Base-by-base conservation (phyloP, 2,329 filamentous ascomycete genomes). In the Apiospora saccharicola region DNA sequence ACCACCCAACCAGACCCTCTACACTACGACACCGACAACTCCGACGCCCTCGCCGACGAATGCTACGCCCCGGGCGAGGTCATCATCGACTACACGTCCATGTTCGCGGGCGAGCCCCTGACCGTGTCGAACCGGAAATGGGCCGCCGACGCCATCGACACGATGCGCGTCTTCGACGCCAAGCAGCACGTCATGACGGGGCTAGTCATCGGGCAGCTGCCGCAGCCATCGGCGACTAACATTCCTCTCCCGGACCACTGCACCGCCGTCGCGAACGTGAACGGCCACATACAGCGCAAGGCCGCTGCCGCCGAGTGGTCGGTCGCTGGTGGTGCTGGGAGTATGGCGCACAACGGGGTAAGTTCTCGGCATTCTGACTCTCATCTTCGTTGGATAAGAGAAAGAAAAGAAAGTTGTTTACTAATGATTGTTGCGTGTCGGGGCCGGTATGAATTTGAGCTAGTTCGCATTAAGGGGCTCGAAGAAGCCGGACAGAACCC, bases 401-500 rank as follows among this genome's bases (percentile, higher is more conserved):
- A n/a, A 37, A 19, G 4, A 10, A 12, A 13, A 22, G n/a, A 5
- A 10, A 3, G 3, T 41, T 41, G n/a, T 8, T 26, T 41, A n/a
- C 19, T 26, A 43, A 22, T 68, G 7, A 72, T 26, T 16, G 22
- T 47, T 22, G 57, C 19, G 16, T 10, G 34, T 3, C 37, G 79
- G 80, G 79, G 74, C 53, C 75, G 69, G 47, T 77, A 72, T 61
- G 75, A 73, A 49, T 75, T 79, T 24, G 78, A 81, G n/a, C 72
- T 82, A 13, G 68, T 76, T 37, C 74, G 77, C 24, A 69, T 79
- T 26, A 64, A 69, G 0, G 77, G 76, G 41, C 73, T 81, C 14
- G 80, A 81, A 47, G 71, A 73, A 12, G 72, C 76, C 26, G 78
- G 77, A 3, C 61, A 76, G 26, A 81, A 82, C 69, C 78, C 79